Evolutionary conservation across 139 green algal genomes (phyloP).

Genomic region (Picocystis salinarum): DNA sequence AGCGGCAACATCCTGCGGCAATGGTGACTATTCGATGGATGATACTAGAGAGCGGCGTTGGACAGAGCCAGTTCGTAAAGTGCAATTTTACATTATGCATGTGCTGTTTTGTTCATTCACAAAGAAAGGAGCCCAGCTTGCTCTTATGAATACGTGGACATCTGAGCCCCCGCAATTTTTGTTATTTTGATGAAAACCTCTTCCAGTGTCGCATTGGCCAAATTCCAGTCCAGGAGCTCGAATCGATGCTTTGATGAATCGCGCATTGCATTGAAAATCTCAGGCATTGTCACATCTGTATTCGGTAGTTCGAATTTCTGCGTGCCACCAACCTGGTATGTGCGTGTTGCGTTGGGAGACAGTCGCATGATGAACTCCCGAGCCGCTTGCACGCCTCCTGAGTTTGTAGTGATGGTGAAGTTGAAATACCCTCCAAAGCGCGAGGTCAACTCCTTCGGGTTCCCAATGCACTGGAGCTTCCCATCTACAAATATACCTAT

Average conservation of each 20-base stretch:
- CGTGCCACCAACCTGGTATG: constrained; percentile 42
- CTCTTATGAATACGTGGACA: too few species aligned
- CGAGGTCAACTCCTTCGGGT: constrained; percentile 59
- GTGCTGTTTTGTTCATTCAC: too few species aligned
- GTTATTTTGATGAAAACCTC: constrained; percentile 62
- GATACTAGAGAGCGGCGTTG: too few species aligned
- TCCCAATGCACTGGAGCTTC: constrained; percentile 62
- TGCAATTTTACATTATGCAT: too few species aligned
- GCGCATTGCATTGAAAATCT: constrained; percentile 24
- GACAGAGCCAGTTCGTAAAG: too few species aligned
- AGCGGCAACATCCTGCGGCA: too few species aligned
- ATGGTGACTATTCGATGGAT: too few species aligned
- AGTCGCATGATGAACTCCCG: constrained; percentile 22
- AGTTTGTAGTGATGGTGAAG: constrained; percentile 2
- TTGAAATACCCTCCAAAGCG: constrained; percentile 39
- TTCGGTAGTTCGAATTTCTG: constrained; percentile 45
- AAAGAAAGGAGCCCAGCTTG: too few species aligned
- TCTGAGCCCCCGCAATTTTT: constrained; percentile 5
- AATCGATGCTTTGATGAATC: constrained; percentile 40
- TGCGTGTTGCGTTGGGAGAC: constrained; percentile 23
- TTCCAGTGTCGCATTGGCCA: constrained; percentile 75
- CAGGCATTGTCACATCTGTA: constrained; percentile 11
- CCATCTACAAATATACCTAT: constrained; percentile 54
- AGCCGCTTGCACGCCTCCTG: background rate
- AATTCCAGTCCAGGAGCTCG: constrained; percentile 58